Evolutionary conservation across 345 rosid species (phyloP).

Genomic region (Syzygium grande): DNA sequence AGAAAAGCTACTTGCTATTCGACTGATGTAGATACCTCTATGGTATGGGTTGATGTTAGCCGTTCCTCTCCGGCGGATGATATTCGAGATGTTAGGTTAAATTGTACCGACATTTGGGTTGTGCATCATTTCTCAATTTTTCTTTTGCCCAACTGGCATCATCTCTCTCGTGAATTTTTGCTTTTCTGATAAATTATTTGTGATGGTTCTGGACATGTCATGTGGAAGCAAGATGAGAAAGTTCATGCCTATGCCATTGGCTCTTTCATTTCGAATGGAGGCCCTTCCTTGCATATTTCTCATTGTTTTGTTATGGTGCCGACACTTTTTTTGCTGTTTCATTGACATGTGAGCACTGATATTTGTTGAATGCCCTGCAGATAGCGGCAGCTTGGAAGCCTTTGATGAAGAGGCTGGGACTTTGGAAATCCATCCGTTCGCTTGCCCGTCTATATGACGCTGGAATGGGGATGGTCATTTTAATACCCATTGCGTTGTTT

Average conservation of each 20-base stretch:
- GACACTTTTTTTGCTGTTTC: not conserved
- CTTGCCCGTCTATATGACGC: conserved; percentile 83
- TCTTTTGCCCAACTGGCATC: not conserved
- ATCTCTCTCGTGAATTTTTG: not conserved
- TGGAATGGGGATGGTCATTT: conserved; percentile 92
- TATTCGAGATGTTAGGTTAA: not conserved
- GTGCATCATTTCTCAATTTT: not conserved
- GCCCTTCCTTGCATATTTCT: not conserved
- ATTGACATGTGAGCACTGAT: not conserved
- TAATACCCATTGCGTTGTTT: conserved; percentile 69
- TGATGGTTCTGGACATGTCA: not conserved
- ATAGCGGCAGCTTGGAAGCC: conserved; percentile 97
- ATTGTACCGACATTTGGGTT: not conserved
- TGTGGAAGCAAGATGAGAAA: not conserved
- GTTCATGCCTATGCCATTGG: not conserved
- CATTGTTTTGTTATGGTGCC: not conserved
- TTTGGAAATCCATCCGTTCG: conserved; percentile 92
- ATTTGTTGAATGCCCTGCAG: conserved; percentile 18
- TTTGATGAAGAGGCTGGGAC: conserved; percentile 51
- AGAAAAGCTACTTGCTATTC: not conserved
- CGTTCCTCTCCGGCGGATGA: not conserved
- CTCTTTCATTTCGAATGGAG: not conserved
- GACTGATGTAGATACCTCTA: not conserved
- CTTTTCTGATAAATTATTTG: not conserved
- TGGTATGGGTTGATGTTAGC: not conserved